Evolutionary conservation across 108 stramenopile species (phyloP).

Genomic region (Mayamaea pseudoterrestris): DNA sequence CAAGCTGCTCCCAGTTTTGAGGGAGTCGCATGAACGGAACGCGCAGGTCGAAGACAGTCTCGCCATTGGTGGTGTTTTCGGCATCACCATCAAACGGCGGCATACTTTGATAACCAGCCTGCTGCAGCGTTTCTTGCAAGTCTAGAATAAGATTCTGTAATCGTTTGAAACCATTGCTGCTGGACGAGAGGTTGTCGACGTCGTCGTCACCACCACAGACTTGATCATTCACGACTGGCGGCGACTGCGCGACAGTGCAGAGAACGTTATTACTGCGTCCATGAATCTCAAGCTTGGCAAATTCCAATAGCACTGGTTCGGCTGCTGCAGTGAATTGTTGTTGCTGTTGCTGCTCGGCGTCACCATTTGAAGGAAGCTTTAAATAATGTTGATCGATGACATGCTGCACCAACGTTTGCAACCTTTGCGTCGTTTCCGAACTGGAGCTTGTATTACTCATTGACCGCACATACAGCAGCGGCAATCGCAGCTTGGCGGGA

Average conservation of each 20-base stretch:
- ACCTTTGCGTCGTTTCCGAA: conserved; percentile 23
- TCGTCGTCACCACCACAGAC: too few species aligned
- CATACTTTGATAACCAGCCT: too few species aligned
- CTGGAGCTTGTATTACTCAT: conserved; percentile 21
- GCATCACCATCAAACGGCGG: too few species aligned
- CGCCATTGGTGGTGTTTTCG: too few species aligned
- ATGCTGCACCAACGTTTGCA: not conserved
- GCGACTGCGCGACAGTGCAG: conserved; percentile 36
- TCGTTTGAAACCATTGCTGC: too few species aligned
- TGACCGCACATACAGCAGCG: conserved; percentile 55
- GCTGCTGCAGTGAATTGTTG: conserved; percentile 10
- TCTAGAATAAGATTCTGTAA: too few species aligned
- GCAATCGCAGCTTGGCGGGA: conserved; percentile 43
- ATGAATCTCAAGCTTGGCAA: conserved; percentile 65
- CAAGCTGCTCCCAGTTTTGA: conserved; percentile 33
- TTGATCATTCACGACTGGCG: too few species aligned
- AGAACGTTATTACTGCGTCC: conserved; percentile 54
- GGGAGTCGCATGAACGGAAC: conserved; percentile 75
- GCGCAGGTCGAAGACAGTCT: too few species aligned
- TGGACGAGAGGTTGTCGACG: not conserved
- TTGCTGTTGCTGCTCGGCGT: conserved; percentile 3
- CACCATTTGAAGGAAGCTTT: conserved; percentile 3
- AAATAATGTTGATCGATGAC: not conserved
- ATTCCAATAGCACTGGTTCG: conserved; percentile 47
- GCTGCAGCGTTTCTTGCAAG: too few species aligned